phyloP scores from a whole-genome alignment of 2,329 filamentous ascomycete genomes.

The Diaporthe ilicicola region DNA sequence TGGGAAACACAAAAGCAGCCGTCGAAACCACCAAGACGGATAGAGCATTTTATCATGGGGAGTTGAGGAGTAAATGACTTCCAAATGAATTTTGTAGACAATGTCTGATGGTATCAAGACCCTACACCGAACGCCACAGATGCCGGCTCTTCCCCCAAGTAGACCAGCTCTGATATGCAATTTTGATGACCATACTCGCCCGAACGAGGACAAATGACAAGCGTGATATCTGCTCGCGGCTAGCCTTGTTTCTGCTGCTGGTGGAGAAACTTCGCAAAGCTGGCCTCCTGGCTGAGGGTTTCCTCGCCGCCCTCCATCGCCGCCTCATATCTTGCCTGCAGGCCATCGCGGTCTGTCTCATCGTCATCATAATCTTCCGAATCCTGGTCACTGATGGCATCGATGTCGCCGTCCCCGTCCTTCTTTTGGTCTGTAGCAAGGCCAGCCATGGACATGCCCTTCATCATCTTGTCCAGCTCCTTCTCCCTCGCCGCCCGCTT shows the following conservation, averaged over 20 bases:
- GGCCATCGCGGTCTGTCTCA: slow-evolving; percentile 69
- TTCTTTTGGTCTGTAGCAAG: slow-evolving; percentile 35
- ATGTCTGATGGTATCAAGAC: slow-evolving; percentile 38
- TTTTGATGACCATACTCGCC: slow-evolving; percentile 31
- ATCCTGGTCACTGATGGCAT: slow-evolving; percentile 59
- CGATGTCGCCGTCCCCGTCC: slow-evolving; percentile 46
- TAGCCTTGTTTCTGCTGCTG: slow-evolving; percentile 43
- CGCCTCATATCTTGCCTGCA: slow-evolving; percentile 80
- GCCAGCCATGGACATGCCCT: slow-evolving; percentile 75
- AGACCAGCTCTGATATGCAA: slow-evolving; percentile 36
- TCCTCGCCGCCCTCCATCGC: slow-evolving; percentile 71
- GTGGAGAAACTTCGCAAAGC: slow-evolving; percentile 68
- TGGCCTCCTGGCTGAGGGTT: slow-evolving; percentile 62
- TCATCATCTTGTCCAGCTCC: slow-evolving; percentile 93
- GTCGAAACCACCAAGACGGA: neutral
- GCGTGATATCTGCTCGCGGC: neutral
- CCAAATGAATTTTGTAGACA: slow-evolving; percentile 31
- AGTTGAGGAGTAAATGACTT: slow-evolving; percentile 30
- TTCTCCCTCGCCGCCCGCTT: slow-evolving; percentile 77
- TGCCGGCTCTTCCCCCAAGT: slow-evolving; percentile 30
- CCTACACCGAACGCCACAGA: slow-evolving; percentile 39
- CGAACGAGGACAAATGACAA: neutral
- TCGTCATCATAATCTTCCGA: slow-evolving; percentile 65
- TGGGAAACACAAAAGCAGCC: neutral
- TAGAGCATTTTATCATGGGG: slow-evolving; percentile 19